A percentile compares a stretch with the other conserved stretches of the same genome.
Evolutionary conservation across 2,329 filamentous ascomycete species (phyloP).

Genomic region (Ophiostoma sp.): DNA sequence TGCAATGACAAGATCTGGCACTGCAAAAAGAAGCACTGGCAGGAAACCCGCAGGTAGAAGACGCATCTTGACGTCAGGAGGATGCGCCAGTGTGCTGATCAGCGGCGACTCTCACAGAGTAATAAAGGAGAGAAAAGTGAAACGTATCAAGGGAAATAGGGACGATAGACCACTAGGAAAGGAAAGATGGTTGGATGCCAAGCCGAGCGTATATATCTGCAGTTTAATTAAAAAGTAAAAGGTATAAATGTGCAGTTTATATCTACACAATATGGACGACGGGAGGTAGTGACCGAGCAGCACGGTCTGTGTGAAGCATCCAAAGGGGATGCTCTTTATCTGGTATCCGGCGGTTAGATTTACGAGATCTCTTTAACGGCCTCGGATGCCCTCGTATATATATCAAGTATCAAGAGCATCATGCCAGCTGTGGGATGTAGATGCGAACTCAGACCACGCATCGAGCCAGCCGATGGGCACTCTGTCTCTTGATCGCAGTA

Average conservation of each 20-base stretch:
- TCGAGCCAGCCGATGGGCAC: not conserved
- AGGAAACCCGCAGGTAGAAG: not conserved
- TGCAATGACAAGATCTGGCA: not conserved
- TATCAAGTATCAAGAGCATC: not conserved
- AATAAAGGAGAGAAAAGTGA: not conserved
- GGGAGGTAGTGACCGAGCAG: not conserved
- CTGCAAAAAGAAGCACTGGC: not conserved
- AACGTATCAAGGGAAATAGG: not conserved
- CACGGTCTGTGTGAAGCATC: not conserved
- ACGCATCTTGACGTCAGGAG: not conserved
- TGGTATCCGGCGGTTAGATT: not conserved
- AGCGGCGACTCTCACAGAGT: not conserved
- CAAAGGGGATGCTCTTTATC: not conserved
- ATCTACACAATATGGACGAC: not conserved
- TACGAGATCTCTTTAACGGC: not conserved
- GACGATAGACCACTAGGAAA: not conserved
- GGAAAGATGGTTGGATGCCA: not conserved
- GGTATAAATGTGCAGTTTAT: not conserved
- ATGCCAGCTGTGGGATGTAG: not conserved
- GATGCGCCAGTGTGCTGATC: not conserved
- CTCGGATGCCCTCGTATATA: not conserved
- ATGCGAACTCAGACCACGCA: not conserved
- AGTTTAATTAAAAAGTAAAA: not conserved
- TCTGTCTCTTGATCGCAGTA: not conserved
- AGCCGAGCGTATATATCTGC: not conserved